A percentile compares a stretch with the other conserved stretches of the same genome.
phyloP scores from a whole-genome alignment of 352 stramenopile species.

The Phytopythium boreale region DNA sequence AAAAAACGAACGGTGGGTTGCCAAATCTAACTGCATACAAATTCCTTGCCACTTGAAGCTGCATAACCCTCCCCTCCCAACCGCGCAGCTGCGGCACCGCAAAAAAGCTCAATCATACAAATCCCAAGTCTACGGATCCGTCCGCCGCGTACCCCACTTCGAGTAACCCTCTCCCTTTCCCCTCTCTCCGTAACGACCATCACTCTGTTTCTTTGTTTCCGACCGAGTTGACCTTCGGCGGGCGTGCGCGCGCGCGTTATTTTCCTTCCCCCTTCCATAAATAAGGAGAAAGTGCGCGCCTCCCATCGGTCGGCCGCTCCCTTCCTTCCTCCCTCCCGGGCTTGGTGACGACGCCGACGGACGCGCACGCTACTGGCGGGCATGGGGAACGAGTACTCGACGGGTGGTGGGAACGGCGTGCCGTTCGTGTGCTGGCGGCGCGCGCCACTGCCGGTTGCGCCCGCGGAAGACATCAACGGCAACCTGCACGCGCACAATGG shows the following conservation, averaged over 20 bases:
- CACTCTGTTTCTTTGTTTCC: background rate
- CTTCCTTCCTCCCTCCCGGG: background rate
- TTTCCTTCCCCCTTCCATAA: conserved; percentile 1
- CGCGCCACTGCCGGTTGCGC: conserved; percentile 13
- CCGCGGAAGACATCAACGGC: conserved; percentile 18
- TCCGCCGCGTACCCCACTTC: background rate
- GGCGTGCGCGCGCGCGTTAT: background rate
- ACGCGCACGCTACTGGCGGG: background rate
- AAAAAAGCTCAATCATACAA: background rate
- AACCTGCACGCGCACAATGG: conserved; percentile 31
- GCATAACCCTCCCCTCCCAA: too few relatives aligned
- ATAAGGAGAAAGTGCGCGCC: background rate
- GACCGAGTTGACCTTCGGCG: background rate
- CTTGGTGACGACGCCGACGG: background rate
- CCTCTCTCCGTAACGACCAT: background rate
- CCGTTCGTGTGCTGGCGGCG: conserved; percentile 67
- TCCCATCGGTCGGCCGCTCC: background rate
- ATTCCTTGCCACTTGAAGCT: too few relatives aligned
- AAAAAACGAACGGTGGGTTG: background rate
- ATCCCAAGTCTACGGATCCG: background rate
- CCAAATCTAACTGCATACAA: too few relatives aligned
- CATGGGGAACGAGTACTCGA: conserved; percentile 66
- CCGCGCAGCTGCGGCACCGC: background rate
- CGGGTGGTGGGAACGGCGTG: conserved; percentile 40
- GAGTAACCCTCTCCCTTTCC: background rate